A percentile compares a stretch with the other conserved stretches of the same genome.
These are phyloP conservation scores for Colletotrichum eleusines DNA, from an alignment of 2,329 filamentous ascomycete species.

Conservation along the genomic window DNA sequence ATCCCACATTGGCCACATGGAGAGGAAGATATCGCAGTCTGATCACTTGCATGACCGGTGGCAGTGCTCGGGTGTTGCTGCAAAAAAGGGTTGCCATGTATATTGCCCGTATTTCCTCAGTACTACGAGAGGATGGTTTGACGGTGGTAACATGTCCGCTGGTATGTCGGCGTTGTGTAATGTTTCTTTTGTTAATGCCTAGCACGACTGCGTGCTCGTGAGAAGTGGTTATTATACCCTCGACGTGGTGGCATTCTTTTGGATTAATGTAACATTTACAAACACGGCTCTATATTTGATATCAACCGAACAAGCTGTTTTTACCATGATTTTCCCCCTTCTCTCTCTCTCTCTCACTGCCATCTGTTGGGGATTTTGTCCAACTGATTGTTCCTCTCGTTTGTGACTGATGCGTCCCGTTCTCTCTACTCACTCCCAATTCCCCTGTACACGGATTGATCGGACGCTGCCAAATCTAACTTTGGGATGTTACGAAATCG, in stretches of 20 bases:
- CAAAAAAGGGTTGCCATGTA: not conserved
- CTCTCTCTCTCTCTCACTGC: not conserved
- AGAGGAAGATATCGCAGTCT: not conserved
- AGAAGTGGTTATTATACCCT: constrained; percentile 4
- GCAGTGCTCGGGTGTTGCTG: not conserved
- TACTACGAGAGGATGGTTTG: no score
- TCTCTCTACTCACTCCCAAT: not conserved
- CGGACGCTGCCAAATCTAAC: not conserved
- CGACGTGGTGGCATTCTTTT: no score
- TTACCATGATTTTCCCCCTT: no score
- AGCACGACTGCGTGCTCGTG: not conserved
- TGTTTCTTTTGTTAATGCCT: not conserved
- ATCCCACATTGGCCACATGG: not conserved
- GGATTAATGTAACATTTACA: not conserved
- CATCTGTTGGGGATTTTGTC: not conserved
- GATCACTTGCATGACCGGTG: not conserved
- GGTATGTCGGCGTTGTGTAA: constrained; percentile 7
- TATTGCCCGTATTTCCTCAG: not conserved
- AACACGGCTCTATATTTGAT: not conserved
- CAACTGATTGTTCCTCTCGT: not conserved
- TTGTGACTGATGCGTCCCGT: not conserved
- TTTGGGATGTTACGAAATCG: not conserved
- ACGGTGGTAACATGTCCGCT: not conserved
- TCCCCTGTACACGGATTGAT: not conserved
- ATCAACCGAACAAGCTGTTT: not conserved